Evolutionary conservation across 352 stramenopile species (phyloP).

Genomic region (Lagenidium giganteum): DNA sequence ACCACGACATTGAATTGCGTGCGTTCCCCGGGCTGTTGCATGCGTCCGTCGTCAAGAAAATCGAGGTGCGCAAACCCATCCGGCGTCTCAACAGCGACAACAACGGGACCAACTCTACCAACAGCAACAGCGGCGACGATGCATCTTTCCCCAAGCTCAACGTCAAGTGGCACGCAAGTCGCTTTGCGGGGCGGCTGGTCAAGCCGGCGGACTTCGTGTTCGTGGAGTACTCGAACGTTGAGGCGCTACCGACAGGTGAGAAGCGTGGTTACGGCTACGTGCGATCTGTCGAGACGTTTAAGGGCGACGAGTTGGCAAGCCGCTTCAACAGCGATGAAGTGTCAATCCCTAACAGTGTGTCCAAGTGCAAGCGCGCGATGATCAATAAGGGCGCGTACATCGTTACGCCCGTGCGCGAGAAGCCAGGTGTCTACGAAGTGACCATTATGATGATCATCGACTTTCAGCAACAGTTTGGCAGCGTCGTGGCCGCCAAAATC

Average conservation of each 20-base stretch:
- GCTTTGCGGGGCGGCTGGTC: constrained; percentile 74
- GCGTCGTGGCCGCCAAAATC: constrained; percentile 51
- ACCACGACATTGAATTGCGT: constrained; percentile 77
- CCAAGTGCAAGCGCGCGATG: constrained; percentile 80
- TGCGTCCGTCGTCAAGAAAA: constrained; percentile 73
- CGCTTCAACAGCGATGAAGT: constrained; percentile 60
- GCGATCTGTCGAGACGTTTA: constrained; percentile 77
- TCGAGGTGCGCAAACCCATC: no score
- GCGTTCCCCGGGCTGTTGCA: constrained; percentile 78
- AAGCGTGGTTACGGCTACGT: constrained; percentile 74
- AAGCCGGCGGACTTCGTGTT: constrained; percentile 86
- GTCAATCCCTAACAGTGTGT: constrained; percentile 64
- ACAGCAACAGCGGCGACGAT: constrained; percentile 40
- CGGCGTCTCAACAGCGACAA: background rate
- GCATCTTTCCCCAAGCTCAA: constrained; percentile 58
- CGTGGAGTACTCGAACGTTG: constrained; percentile 81
- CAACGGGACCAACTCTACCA: constrained; percentile 20
- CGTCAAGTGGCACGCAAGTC: constrained; percentile 85
- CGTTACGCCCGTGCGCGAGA: constrained; percentile 29
- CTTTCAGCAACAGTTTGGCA: constrained; percentile 78
- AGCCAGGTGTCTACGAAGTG: constrained; percentile 64
- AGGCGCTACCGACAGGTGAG: constrained; percentile 54
- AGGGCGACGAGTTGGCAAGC: constrained; percentile 70
- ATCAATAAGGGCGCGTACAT: constrained; percentile 82
- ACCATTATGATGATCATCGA: constrained; percentile 83